These are phyloP conservation scores for Halophytophthora polymorphica DNA, from an alignment of 352 stramenopile genomes.

Conservation along the genomic window DNA sequence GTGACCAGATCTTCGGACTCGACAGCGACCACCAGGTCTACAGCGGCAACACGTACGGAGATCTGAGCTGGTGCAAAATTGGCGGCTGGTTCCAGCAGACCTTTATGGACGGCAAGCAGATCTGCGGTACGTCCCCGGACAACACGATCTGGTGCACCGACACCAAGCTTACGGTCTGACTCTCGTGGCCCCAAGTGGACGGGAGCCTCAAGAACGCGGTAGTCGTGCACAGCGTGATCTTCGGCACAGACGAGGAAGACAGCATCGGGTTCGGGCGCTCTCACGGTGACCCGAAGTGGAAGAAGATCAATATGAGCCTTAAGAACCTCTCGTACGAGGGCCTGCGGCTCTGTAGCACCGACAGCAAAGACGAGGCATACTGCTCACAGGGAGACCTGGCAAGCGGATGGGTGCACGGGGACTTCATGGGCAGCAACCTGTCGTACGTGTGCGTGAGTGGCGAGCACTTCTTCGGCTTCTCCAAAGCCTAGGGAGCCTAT, in stretches of 20 bases:
- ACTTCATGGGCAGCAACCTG: no score
- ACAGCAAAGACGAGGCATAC: no score
- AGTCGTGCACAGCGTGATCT: constrained; percentile 22
- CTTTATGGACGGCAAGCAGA: constrained; percentile 30
- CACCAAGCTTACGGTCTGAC: constrained; percentile 17
- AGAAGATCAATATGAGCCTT: constrained; percentile 7
- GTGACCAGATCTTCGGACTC: constrained; percentile 21
- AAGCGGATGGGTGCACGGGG: no score
- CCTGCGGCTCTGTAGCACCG: constrained; percentile 22
- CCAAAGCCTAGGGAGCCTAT: no score
- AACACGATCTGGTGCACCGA: constrained; percentile 27
- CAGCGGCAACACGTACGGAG: neutral
- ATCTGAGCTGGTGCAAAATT: constrained; percentile 15
- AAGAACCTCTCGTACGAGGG: constrained; percentile 23
- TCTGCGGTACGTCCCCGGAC: constrained; percentile 18
- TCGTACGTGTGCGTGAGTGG: no score
- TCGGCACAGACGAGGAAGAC: constrained; percentile 7
- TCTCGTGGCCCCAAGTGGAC: constrained; percentile 26
- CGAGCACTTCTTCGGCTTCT: no score
- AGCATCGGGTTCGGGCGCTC: constrained; percentile 22
- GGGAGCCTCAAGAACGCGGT: constrained; percentile 24
- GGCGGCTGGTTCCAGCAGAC: constrained; percentile 20
- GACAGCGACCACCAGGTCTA: constrained; percentile 19
- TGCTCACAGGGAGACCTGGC: no score
- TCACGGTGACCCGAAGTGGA: constrained; percentile 15